phyloP scores from a whole-genome alignment of 345 rosid genomes.

The Sonneratia caseolaris region DNA sequence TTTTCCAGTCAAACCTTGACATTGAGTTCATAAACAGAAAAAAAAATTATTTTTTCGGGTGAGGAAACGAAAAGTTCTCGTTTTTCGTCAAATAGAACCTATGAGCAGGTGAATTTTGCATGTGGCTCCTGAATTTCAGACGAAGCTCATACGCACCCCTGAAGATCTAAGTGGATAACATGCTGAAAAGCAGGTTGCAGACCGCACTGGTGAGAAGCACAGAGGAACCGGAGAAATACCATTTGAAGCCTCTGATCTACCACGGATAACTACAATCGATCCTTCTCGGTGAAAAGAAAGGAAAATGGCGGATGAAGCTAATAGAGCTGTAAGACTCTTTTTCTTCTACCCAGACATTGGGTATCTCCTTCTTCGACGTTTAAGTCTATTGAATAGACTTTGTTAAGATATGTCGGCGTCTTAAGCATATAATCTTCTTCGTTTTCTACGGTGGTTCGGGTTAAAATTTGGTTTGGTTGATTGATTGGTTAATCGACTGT shows the following conservation, averaged over 20 bases:
- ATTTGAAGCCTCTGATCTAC: not conserved
- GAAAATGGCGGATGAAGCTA: slow-evolving; percentile 49
- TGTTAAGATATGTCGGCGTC: not conserved
- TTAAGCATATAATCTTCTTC: not conserved
- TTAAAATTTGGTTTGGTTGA: not conserved
- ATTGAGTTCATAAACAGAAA: not conserved
- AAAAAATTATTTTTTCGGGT: not conserved
- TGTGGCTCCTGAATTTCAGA: not conserved
- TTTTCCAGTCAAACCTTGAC: not conserved
- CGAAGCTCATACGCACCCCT: not conserved
- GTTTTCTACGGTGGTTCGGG: not conserved
- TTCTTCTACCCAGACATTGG: not conserved
- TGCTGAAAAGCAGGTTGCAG: not conserved
- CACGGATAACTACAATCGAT: slow-evolving; percentile 10
- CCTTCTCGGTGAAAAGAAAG: not conserved
- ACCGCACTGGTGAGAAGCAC: too few relatives aligned
- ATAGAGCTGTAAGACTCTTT: slow-evolving; percentile 18
- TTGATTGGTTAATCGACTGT: not conserved
- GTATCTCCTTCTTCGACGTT: not conserved
- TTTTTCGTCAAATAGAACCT: not conserved
- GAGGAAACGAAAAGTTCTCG: too few relatives aligned
- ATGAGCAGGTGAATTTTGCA: not conserved
- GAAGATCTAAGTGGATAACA: not conserved
- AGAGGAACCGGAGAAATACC: not conserved
- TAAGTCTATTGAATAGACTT: not conserved